Percentiles rank a stretch among this genome's conserved stretches.
phyloP scores from a whole-genome alignment of 2,329 filamentous ascomycete species.

The Colletotrichum endophyticum region DNA sequence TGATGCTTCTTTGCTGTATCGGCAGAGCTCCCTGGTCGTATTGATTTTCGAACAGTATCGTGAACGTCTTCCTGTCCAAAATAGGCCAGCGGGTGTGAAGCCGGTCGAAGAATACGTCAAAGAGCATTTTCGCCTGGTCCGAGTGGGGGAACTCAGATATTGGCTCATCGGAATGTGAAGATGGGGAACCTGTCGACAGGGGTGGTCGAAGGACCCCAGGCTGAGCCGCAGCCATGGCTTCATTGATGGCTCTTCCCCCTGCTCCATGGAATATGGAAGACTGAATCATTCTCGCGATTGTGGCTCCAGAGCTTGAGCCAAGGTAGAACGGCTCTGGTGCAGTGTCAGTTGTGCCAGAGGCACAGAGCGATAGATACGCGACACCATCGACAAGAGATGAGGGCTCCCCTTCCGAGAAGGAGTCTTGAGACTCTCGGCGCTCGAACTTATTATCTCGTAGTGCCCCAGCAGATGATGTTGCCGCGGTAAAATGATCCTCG shows the following conservation, averaged over 20 bases:
- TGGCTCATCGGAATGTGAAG: conserved; percentile 3
- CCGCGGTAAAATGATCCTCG: conserved; percentile 27
- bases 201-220: background rate
- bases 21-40: conserved; percentile 21
- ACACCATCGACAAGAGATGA: conserved; percentile 28
- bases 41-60: conserved; percentile 22
- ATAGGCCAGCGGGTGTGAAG: conserved; percentile 30
- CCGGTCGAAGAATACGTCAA: conserved; percentile 28
- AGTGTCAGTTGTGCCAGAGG: conserved; percentile 26
- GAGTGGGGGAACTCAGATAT: conserved; percentile 21
- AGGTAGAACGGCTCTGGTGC: conserved; percentile 29
- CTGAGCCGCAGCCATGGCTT: background rate
- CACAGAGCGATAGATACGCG: conserved; percentile 28
- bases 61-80: conserved; percentile 25
- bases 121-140: conserved; percentile 23
- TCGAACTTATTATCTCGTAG: background rate
- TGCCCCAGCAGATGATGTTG: background rate
- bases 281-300: conserved; percentile 30
- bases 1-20: conserved; percentile 26
- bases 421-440: background rate
- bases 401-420: conserved; percentile 23
- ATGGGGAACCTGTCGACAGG: background rate
- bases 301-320: conserved; percentile 29
- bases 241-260: background rate
- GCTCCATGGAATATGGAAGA: conserved; percentile 26